Evolutionary conservation across 768 basidiomycete genomes (phyloP).

Genomic region (Dacryopinax spathularia): DNA sequence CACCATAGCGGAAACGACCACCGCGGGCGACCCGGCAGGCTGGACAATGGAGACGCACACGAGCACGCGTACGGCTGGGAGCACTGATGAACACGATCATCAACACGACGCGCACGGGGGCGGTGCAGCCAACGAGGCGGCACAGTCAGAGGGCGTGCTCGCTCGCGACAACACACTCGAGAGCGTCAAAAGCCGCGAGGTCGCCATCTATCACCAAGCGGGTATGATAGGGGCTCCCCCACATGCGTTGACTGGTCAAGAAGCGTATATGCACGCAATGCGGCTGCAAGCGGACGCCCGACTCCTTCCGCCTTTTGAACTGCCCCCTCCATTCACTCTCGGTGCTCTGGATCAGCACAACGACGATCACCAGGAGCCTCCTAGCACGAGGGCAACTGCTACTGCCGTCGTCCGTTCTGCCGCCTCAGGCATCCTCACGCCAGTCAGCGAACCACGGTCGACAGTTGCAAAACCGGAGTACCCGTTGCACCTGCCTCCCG

Average conservation of each 20-base stretch:
- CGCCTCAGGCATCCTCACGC: not conserved
- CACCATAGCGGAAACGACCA: too few relatives aligned
- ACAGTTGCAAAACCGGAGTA: not conserved
- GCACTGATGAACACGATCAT: not conserved
- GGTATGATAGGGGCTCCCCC: not conserved
- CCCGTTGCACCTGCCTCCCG: not conserved
- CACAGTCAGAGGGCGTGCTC: not conserved
- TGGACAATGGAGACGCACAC: not conserved
- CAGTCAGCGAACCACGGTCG: not conserved
- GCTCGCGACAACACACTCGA: not conserved
- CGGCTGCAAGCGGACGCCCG: not conserved
- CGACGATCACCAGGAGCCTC: not conserved
- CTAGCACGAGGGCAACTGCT: not conserved
- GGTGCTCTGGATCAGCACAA: not conserved
- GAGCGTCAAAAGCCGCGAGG: not conserved
- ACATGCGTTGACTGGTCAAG: not conserved
- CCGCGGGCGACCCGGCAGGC: not conserved
- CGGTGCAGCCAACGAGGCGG: slow-evolving; percentile 1
- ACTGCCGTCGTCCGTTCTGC: not conserved
- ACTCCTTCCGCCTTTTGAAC: not conserved
- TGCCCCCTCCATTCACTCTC: not conserved
- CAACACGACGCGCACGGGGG: too few relatives aligned
- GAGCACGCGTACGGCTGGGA: not conserved
- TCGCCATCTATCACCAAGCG: not conserved
- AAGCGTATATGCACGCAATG: not conserved